phyloP scores from a whole-genome alignment of 768 basidiomycete genomes.

The Goffeauzyma gilvescens region DNA sequence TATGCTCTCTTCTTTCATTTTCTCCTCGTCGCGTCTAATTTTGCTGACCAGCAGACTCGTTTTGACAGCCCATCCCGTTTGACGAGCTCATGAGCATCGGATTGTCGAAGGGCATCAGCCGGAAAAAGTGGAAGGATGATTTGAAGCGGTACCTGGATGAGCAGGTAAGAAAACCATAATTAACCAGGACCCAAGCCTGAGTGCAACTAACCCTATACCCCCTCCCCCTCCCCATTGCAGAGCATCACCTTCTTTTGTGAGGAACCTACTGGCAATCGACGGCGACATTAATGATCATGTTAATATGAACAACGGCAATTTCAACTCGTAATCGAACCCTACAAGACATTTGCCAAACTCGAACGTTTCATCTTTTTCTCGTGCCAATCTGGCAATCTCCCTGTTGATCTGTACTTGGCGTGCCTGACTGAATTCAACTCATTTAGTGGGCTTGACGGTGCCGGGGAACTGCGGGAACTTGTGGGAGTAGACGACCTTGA shows the following conservation, averaged over 20 bases:
- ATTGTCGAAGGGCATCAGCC: not conserved
- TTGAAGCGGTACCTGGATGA: not conserved
- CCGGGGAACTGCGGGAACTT: too few relatives aligned
- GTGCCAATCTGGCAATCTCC: too few relatives aligned
- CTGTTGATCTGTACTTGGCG: too few relatives aligned
- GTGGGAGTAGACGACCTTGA: too few relatives aligned
- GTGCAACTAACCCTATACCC: not conserved
- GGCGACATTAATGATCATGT: too few relatives aligned
- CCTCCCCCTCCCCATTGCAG: too few relatives aligned
- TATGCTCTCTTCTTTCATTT: not conserved
- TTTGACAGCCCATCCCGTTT: not conserved
- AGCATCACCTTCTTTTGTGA: not conserved
- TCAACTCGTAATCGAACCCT: too few relatives aligned
- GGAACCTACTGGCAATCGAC: not conserved
- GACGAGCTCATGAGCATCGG: not conserved
- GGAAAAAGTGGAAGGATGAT: not conserved
- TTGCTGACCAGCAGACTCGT: not conserved
- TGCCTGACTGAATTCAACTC: too few relatives aligned
- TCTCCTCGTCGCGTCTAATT: not conserved
- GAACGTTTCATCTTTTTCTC: too few relatives aligned
- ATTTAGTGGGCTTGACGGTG: too few relatives aligned
- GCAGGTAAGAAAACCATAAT: not conserved
- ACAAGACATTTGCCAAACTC: too few relatives aligned
- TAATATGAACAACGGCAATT: too few relatives aligned
- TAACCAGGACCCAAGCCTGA: not conserved